Percentiles rank a stretch among this genome's conserved stretches.
These are phyloP conservation scores for Penicillium sp. DNA, from an alignment of 2,329 filamentous ascomycete genomes.

Conservation along the genomic window DNA sequence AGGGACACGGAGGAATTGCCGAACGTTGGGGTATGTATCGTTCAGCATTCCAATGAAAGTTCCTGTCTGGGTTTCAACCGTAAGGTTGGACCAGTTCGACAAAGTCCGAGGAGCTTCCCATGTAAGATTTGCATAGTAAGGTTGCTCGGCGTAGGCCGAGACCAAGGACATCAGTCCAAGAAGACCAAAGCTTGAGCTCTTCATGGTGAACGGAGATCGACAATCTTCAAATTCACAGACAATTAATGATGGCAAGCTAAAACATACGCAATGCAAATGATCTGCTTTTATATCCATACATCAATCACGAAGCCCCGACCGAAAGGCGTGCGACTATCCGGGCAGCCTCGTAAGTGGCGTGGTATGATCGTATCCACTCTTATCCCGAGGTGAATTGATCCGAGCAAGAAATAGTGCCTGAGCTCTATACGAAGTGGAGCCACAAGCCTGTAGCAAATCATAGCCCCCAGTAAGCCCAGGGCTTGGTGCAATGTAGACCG, in stretches of 20 bases:
- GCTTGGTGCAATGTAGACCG: not conserved
- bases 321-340: not conserved
- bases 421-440: not conserved
- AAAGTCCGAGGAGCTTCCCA: constrained; percentile 15
- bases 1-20: constrained; percentile 40
- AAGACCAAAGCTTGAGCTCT: not conserved
- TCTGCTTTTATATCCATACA: not conserved
- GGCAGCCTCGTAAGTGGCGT: not conserved
- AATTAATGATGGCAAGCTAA: not conserved
- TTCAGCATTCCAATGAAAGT: constrained; percentile 34
- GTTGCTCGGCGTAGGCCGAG: not conserved
- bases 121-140: constrained; percentile 18
- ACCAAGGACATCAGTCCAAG: not conserved
- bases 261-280: not conserved
- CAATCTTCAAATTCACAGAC: not conserved
- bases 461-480: not conserved
- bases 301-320: not conserved
- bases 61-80: constrained; percentile 15
- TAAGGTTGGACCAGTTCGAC: constrained; percentile 20
- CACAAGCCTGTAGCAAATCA: not conserved
- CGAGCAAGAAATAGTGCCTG: not conserved
- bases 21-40: constrained; percentile 35
- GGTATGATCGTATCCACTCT: not conserved
- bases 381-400: not conserved
- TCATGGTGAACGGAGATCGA: not conserved